A percentile compares a stretch with the other conserved stretches of the same genome.
Evolutionary conservation across 2,329 filamentous ascomycete species (phyloP).

Genomic region (Pseudophaeomoniella oleicola): DNA sequence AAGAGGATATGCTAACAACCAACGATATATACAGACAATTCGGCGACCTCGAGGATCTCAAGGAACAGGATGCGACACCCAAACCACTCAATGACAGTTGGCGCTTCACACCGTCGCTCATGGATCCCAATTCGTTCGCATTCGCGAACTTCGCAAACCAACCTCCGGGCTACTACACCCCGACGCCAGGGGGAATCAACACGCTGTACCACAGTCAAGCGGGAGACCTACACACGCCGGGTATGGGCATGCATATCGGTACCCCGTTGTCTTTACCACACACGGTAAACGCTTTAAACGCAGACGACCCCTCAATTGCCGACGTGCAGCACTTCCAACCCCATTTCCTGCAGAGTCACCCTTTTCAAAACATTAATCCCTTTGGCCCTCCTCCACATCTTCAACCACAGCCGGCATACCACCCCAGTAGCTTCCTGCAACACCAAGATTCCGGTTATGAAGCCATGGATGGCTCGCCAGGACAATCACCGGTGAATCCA

Average conservation of each 20-base stretch:
- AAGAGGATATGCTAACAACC: conserved; percentile 7
- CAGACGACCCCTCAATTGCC: conserved; percentile 38
- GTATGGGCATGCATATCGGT: conserved; percentile 55
- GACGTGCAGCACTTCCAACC: conserved; percentile 49
- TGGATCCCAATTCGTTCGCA: conserved; percentile 72
- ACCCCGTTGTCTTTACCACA: conserved; percentile 72
- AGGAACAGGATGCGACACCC: conserved; percentile 73
- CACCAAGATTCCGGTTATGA: conserved; percentile 72
- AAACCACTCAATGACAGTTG: conserved; percentile 67
- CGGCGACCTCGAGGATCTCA: conserved; percentile 36
- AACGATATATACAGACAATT: conserved; percentile 22
- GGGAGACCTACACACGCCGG: conserved; percentile 75
- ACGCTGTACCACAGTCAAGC: conserved; percentile 71
- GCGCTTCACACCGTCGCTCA: conserved; percentile 74
- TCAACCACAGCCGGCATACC: conserved; percentile 40
- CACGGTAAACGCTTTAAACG: conserved; percentile 47
- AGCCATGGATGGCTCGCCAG: conserved; percentile 52
- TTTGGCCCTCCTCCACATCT: conserved; percentile 42
- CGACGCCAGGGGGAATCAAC: conserved; percentile 67
- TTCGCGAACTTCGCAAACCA: conserved; percentile 71
- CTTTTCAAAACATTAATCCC: conserved; percentile 54
- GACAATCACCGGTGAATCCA: conserved; percentile 29
- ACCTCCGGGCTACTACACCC: conserved; percentile 71
- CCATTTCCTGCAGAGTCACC: conserved; percentile 36
- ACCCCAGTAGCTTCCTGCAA: conserved; percentile 58